phyloP scores from a whole-genome alignment of 306 rosid species.

The Luffa acutangula region DNA sequence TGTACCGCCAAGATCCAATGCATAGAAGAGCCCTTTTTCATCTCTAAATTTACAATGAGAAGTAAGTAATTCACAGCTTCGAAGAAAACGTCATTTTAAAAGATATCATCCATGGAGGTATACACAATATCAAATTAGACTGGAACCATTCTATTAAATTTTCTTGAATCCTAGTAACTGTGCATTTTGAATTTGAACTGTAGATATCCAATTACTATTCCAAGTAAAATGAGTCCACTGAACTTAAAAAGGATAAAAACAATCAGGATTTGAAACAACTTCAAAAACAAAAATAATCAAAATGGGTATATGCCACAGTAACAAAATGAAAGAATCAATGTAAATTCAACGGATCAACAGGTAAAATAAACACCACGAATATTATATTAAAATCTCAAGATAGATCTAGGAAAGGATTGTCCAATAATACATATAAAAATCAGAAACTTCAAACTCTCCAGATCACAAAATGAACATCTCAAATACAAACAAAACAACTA shows the following conservation, averaged over 20 bases:
- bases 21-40: slow-evolving; percentile 83
- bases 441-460: not conserved
- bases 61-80: not conserved
- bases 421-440: not conserved
- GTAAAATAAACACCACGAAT: not conserved
- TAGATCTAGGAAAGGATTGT: not conserved
- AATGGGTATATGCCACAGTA: not conserved
- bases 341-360: not conserved
- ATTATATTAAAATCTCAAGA: not conserved
- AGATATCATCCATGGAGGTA: not conserved
- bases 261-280: not conserved
- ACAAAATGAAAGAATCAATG: not conserved
- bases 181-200: not conserved
- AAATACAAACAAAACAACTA: not conserved
- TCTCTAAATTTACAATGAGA: slow-evolving; percentile 28
- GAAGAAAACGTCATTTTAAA: not conserved
- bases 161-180: not conserved
- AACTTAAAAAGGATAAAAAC: not conserved
- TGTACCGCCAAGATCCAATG: slow-evolving; percentile 96
- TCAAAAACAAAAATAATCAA: not conserved
- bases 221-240: not conserved
- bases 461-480: not conserved
- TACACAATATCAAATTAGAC: not conserved
- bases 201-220: not conserved
- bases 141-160: not conserved